Evolutionary conservation across 805 yeast genomes (phyloP).

Genomic region (Metschnikowia proteae): DNA sequence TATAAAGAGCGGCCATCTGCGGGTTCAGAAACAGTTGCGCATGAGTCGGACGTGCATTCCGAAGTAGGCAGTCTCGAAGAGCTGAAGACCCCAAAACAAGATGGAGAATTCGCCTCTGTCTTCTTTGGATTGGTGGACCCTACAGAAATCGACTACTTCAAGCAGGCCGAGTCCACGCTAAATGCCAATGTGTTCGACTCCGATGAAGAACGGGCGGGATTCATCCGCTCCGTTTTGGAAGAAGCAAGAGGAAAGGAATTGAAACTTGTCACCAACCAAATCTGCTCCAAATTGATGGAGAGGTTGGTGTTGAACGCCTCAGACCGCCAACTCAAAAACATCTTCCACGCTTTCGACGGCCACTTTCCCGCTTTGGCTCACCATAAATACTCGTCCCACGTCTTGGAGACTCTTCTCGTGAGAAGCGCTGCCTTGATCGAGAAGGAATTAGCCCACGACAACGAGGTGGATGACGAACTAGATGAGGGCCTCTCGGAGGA

Average conservation of each 20-base stretch:
- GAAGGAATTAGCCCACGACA: slow-evolving; percentile 51
- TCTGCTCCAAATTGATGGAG: slow-evolving; percentile 90
- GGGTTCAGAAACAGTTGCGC: slow-evolving; percentile 3
- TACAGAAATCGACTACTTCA: slow-evolving; percentile 84
- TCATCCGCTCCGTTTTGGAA: slow-evolving; percentile 73
- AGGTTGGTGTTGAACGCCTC: slow-evolving; percentile 68
- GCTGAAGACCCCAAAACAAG: slow-evolving; percentile 10
- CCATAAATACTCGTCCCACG: slow-evolving; percentile 93
- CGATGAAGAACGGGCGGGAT: slow-evolving; percentile 68
- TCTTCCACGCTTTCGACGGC: slow-evolving; percentile 68
- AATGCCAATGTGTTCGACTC: slow-evolving; percentile 74
- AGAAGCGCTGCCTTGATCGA: slow-evolving; percentile 72
- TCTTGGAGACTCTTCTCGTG: slow-evolving; percentile 78
- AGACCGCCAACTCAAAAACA: slow-evolving; percentile 58
- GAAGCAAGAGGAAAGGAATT: slow-evolving; percentile 88
- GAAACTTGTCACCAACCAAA: slow-evolving; percentile 88
- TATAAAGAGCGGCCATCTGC: slow-evolving; percentile 20
- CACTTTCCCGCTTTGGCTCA: slow-evolving; percentile 71
- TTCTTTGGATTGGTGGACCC: slow-evolving; percentile 88
- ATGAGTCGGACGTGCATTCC: neutral
- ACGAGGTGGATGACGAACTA: slow-evolving; percentile 35
- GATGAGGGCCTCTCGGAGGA: slow-evolving; percentile 15
- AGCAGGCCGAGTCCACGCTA: slow-evolving; percentile 84
- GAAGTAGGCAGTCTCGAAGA: slow-evolving; percentile 8
- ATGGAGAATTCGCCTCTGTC: slow-evolving; percentile 27